Evolutionary conservation across 305 asterid species (phyloP).

Genomic region (Ajuga reptans): DNA sequence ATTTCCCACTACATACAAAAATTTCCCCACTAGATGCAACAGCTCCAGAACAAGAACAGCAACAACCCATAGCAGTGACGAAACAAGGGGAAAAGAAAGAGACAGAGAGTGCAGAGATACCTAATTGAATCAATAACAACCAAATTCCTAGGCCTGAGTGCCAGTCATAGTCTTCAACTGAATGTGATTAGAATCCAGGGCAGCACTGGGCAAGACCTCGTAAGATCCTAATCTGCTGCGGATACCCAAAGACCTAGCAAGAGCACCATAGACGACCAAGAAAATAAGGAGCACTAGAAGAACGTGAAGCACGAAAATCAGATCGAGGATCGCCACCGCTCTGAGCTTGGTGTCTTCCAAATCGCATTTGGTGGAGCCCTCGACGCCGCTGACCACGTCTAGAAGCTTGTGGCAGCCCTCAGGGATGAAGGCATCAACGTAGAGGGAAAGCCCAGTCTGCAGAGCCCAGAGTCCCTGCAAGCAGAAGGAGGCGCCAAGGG

Average conservation of each 20-base stretch:
- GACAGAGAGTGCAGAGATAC: conserved; percentile 13
- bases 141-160: conserved; percentile 58
- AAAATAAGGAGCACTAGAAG: conserved; percentile 53
- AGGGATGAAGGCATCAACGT: conserved; percentile 83
- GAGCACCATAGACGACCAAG: conserved; percentile 39
- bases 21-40: conserved; percentile 4
- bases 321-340: conserved; percentile 76
- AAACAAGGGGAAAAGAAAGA: not conserved
- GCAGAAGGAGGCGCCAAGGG: conserved; percentile 56
- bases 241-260: conserved; percentile 52
- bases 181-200: conserved; percentile 58
- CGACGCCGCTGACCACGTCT: conserved; percentile 81
- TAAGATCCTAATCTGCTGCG: conserved; percentile 69
- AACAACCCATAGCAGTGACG: not conserved
- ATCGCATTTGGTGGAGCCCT: conserved; percentile 95
- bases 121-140: conserved; percentile 12
- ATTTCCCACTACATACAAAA: conserved; percentile 10
- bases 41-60: conserved; percentile 8
- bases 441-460: conserved; percentile 83
- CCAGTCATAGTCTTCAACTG: conserved; percentile 89
- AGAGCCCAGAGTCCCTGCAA: conserved; percentile 88
- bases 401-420: conserved; percentile 93
- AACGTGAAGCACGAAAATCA: conserved; percentile 63
- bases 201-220: conserved; percentile 56
- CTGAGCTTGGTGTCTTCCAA: conserved; percentile 87